Evolutionary conservation across 1,139 yeast species (phyloP).

Genomic region (Yamadazyma trypodendri): DNA sequence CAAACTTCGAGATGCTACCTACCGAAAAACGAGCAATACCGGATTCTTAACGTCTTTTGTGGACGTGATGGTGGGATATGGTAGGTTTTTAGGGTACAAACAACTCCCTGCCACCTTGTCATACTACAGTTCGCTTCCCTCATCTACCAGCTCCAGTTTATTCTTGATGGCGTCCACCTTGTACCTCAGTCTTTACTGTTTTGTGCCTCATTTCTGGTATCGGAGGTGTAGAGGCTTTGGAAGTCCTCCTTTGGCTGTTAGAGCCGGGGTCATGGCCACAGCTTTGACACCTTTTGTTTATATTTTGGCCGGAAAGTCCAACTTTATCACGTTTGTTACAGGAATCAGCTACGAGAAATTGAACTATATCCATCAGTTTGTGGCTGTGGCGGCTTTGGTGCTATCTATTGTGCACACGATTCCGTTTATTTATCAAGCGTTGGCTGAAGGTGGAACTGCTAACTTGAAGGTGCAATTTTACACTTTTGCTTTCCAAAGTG

Average conservation of each 20-base stretch:
- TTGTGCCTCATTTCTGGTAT: constrained; percentile 55
- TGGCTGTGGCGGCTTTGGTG: constrained; percentile 43
- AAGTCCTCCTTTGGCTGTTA: constrained; percentile 60
- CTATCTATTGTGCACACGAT: constrained; percentile 53
- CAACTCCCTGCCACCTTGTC: constrained; percentile 39
- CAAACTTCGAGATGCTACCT: constrained; percentile 31
- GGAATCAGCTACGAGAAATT: constrained; percentile 58
- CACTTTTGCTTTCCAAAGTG: constrained; percentile 25
- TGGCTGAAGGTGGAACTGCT: constrained; percentile 50
- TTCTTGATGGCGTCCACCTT: constrained; percentile 39
- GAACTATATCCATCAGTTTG: constrained; percentile 53
- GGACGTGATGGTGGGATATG: constrained; percentile 37
- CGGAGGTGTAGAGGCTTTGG: constrained; percentile 60
- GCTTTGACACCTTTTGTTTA: constrained; percentile 55
- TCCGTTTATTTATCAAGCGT: constrained; percentile 50
- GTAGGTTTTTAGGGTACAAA: constrained; percentile 50
- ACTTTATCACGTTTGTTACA: constrained; percentile 48
- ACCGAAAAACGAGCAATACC: constrained; percentile 17
- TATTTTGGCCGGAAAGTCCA: constrained; percentile 53
- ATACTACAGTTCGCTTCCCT: constrained; percentile 47
- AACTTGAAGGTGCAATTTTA: constrained; percentile 18
- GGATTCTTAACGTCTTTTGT: constrained; percentile 18
- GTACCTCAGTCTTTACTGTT: constrained; percentile 46
- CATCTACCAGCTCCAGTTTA: constrained; percentile 48
- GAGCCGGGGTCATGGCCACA: constrained; percentile 53